Base-by-base conservation (phyloP, 805 yeast species). In the Pichia nakasei region DNA sequence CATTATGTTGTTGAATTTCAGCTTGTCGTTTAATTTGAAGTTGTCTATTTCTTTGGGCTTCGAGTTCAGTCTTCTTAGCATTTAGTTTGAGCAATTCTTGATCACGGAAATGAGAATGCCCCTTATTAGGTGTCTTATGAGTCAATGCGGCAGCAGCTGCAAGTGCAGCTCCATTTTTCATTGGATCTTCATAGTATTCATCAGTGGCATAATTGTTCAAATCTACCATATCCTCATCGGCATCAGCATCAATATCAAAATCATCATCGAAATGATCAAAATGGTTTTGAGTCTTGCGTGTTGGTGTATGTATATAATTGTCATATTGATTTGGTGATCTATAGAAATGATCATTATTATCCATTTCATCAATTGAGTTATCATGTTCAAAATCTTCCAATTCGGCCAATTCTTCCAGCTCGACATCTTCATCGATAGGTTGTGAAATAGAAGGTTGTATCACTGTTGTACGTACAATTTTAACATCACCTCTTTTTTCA, bases 381-480 rank as follows among this genome's bases (percentile, higher is more conserved):
- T 63, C 68, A 19, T 45, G 43, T 29, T 46, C 52, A 24, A 44
- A 47, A n/a, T 49, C 49, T 20, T 52, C 53, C n/a, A 49, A 43
- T 4, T 42, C 48, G 13, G 56, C 55, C 20, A 65, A 64, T 29
- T 54, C 50, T 22, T 56, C 59, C 35, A 52, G 41, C 21, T 63
- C 50, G 48, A 47, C 35, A 46, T 48, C 42, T 46, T 53, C 46
- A 34, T 49, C 46, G 43, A 56, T 44, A 48, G 54, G 44, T 15
- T 44, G 35, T 19, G 35, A 39, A 3, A 52, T 51, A 3, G 54
- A 46, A 35, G 51, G 59, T 43, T 53, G 70, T 21, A 70, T 66
- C 1, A 70, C 66, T 1, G 75, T 73, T 7, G 73, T 73, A 48
- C 70, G 72, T 13, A 70, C 68, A 38, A 72, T 65, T 44, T 75